These are phyloP conservation scores for Phaeophleospora eucalypticola DNA, from an alignment of 2,329 filamentous ascomycete species.

Conservation along the genomic window DNA sequence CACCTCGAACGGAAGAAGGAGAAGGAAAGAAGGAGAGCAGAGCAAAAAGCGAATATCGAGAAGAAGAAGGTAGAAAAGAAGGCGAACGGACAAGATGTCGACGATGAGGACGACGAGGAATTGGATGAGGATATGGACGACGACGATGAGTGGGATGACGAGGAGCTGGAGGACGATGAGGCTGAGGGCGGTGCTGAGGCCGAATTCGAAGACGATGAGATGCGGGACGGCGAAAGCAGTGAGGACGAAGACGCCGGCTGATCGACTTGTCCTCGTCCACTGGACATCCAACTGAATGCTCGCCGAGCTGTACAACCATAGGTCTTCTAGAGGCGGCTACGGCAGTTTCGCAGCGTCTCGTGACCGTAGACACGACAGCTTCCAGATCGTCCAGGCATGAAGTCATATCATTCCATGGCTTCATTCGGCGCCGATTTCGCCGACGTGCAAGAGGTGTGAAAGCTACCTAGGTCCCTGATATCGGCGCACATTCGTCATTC, in stretches of 20 bases:
- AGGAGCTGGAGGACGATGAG: constrained; percentile 35
- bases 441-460: no score
- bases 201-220: constrained; percentile 17
- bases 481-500: no score
- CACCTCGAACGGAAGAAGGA: constrained; percentile 76
- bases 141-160: constrained; percentile 52
- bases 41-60: constrained; percentile 88
- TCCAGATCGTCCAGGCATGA: no score
- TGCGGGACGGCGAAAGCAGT: constrained; percentile 11
- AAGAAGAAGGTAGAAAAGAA: constrained; percentile 66
- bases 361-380: no score
- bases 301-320: no score
- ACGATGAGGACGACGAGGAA: constrained; percentile 36
- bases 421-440: no score
- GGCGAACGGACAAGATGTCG: constrained; percentile 41
- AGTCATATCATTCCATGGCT: no score
- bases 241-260: constrained; percentile 8
- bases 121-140: constrained; percentile 38
- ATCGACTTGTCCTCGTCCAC: not conserved
- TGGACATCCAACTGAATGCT: not conserved
- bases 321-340: no score
- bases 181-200: constrained; percentile 10
- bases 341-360: no score
- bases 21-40: constrained; percentile 74
- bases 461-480: no score